Evolutionary conservation across 257 asterid genomes (phyloP).

Genomic region (Nicotiana undulata): DNA sequence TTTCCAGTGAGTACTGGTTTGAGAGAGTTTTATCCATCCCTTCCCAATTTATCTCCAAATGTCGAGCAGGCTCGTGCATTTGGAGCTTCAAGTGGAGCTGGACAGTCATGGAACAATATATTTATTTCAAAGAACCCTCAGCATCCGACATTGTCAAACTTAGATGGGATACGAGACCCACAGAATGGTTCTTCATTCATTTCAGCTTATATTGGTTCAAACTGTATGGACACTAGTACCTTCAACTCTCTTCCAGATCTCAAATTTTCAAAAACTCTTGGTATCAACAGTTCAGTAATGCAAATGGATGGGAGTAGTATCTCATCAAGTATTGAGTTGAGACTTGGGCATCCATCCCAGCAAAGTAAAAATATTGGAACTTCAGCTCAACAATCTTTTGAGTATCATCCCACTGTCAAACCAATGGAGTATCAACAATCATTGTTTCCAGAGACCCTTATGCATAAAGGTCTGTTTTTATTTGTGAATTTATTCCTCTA

Average conservation of each 20-base stretch:
- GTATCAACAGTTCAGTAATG: not conserved
- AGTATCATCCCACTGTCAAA: slow-evolving; percentile 10
- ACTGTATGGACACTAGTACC: slow-evolving; percentile 20
- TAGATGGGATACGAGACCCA: slow-evolving; percentile 15
- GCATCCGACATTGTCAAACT: slow-evolving; percentile 17
- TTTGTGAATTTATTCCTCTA: not conserved
- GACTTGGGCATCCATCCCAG: slow-evolving; percentile 46
- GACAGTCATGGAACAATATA: slow-evolving; percentile 11
- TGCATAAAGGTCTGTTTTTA: slow-evolving; percentile 20
- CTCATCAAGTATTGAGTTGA: slow-evolving; percentile 45
- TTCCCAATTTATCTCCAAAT: slow-evolving; percentile 18
- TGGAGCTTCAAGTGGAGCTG: slow-evolving; percentile 26
- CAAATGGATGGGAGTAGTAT: slow-evolving; percentile 20
- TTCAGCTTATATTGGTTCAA: slow-evolving; percentile 16
- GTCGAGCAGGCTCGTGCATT: slow-evolving; percentile 19
- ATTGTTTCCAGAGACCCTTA: slow-evolving; percentile 22
- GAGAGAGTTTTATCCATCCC: slow-evolving; percentile 12
- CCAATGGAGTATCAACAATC: slow-evolving; percentile 13
- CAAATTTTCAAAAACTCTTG: slow-evolving; percentile 20
- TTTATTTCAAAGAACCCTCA: slow-evolving; percentile 17
- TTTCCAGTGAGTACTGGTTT: slow-evolving; percentile 27
- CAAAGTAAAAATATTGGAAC: slow-evolving; percentile 24
- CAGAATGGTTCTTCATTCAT: slow-evolving; percentile 22
- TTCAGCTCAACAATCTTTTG: slow-evolving; percentile 16
- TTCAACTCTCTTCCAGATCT: slow-evolving; percentile 14